Base-by-base conservation (phyloP, 495 filamentous ascomycete genomes). In the Thermochaetoides thermophila region DNA sequence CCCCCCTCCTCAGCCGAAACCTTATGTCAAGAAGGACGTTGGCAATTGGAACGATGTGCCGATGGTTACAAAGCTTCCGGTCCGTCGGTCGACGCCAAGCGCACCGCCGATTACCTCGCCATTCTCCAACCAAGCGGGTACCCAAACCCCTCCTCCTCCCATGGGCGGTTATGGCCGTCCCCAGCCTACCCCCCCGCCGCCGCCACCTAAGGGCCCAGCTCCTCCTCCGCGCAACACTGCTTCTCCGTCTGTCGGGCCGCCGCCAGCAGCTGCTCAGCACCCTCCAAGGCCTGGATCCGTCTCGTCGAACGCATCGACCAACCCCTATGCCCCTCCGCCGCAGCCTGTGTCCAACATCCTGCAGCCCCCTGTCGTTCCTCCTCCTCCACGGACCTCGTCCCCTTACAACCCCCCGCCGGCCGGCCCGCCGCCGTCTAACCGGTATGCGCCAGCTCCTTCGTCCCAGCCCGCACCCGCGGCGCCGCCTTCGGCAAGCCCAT, bases 1-100 rank as follows among this genome's bases (percentile, higher is more conserved):
- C 7, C 38, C 42, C 1, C 55, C 46, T 14, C 63, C 65, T 17
- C 77, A 81, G 9, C 84, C 84, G 32, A 68, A 80, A 12, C 6
- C 21, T 6, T 79, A 73, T 37, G 68, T 69, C 39, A 70, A 69
- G 38, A 73, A 71, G 37, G 74, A 79, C 37, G 70, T 73, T 26
- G 71, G 73, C 21, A 77, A 78, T 33, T 99, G 89, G 89, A 99
- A 99, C 44, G 89, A 99, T 56, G 74, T 87, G 35, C 89, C 89
- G 1, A 74, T 92, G 43, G 81, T 94, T 17, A 68, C 73, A 18
- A 91, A 86, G 50, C 62, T 77, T 25, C 71, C 78, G 17, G 61
- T 68, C 8, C 71, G 84, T 35, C 68, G 76, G 45, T 66, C 62
- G 23, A 92, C 85, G 8, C 84, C 85, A 18, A 72, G 68, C 24